Evolutionary conservation across 495 filamentous ascomycete species (phyloP).

Genomic region (Penicillium malachiteum): DNA sequence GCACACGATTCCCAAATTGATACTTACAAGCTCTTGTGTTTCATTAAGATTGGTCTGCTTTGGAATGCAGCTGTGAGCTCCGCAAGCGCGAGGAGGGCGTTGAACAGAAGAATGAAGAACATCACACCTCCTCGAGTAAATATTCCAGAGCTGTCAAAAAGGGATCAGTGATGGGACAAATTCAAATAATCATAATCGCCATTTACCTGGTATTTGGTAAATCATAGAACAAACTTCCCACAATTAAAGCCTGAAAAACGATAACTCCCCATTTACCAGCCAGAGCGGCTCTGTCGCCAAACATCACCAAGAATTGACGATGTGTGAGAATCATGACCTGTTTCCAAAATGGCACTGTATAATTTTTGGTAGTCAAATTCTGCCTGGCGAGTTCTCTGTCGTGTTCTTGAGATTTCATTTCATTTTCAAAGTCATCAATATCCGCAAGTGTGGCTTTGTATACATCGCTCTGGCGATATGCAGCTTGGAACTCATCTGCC

Average conservation of each 20-base stretch:
- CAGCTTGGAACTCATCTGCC: slow-evolving; percentile 54
- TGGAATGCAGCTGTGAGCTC: slow-evolving; percentile 72
- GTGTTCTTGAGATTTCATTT: slow-evolving; percentile 44
- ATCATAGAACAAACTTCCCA: slow-evolving; percentile 75
- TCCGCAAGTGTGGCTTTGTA: slow-evolving; percentile 37
- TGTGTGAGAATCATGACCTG: slow-evolving; percentile 68
- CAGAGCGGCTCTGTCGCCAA: slow-evolving; percentile 56
- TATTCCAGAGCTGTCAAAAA: slow-evolving; percentile 34
- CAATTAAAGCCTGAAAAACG: slow-evolving; percentile 70
- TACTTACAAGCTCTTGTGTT: slow-evolving; percentile 71
- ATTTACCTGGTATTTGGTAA: slow-evolving; percentile 55
- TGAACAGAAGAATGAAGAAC: slow-evolving; percentile 81
- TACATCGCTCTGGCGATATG: slow-evolving; percentile 50
- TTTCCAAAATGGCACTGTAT: slow-evolving; percentile 63
- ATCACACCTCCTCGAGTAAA: slow-evolving; percentile 54
- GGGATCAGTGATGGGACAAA: background rate
- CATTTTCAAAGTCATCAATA: slow-evolving; percentile 51
- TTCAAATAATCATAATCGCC: background rate
- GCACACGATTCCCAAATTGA: background rate
- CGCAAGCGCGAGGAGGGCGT: slow-evolving; percentile 72
- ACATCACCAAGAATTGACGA: slow-evolving; percentile 65
- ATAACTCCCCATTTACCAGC: slow-evolving; percentile 57
- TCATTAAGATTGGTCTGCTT: slow-evolving; percentile 71
- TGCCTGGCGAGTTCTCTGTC: slow-evolving; percentile 47
- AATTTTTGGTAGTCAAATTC: slow-evolving; percentile 55